These are phyloP conservation scores for Hyaloscypha variabilis DNA, from an alignment of 495 filamentous ascomycete species.

Conservation along the genomic window DNA sequence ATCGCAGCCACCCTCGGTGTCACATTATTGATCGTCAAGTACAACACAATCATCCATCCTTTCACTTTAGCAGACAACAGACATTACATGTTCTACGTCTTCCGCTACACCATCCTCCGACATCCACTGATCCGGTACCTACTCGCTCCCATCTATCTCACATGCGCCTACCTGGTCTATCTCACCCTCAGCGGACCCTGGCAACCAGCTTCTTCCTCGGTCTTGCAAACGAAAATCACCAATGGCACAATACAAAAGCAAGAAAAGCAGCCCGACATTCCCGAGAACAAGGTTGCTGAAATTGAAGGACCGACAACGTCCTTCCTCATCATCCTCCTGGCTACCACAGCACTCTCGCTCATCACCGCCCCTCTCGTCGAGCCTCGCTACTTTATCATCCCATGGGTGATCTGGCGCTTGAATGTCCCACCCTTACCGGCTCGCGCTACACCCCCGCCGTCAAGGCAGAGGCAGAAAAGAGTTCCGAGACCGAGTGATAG, in stretches of 20 bases:
- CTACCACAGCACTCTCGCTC: conserved; percentile 73
- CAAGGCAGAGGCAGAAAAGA: background rate
- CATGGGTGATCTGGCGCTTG: conserved; percentile 92
- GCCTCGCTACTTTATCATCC: conserved; percentile 90
- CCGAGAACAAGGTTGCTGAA: background rate
- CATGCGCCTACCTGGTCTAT: conserved; percentile 65
- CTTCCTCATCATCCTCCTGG: conserved; percentile 64
- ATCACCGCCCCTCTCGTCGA: conserved; percentile 91
- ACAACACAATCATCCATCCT: conserved; percentile 93
- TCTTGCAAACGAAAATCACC: background rate
- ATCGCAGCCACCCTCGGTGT: conserved; percentile 34
- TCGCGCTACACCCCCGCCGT: background rate
- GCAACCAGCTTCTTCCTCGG: background rate
- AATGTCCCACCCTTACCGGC: conserved; percentile 58
- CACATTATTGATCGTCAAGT: conserved; percentile 63
- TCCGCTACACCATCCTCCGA: conserved; percentile 75
- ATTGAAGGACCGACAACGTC: conserved; percentile 22
- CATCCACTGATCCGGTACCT: conserved; percentile 67
- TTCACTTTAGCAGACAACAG: conserved; percentile 96
- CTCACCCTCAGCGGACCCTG: conserved; percentile 24
- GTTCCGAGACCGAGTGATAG: background rate
- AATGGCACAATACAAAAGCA: background rate
- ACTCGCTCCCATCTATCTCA: conserved; percentile 63
- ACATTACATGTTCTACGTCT: conserved; percentile 96
- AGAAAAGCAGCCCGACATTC: background rate